Evolutionary conservation across 2,329 filamentous ascomycete genomes (phyloP), one percentile per base, ranked within the genome.

Genomic region (Ramularia endophylla): DNA sequence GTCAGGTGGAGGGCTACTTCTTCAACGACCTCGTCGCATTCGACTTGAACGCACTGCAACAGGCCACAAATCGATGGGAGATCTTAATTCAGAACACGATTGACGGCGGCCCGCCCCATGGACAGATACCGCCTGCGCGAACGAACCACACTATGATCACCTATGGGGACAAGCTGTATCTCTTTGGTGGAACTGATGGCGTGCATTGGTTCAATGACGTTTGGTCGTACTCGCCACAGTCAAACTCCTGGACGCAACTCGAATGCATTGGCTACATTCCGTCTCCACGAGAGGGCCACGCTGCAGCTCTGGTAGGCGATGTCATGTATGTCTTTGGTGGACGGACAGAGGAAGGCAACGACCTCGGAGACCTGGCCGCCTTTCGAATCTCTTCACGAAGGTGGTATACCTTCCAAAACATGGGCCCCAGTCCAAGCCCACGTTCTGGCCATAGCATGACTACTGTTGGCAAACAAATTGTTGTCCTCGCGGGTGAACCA

Each of bases 331-430:
- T 98, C 47, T 98, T 98, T 63, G 94, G 94, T 54, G 92, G 92
- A 32, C 84, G 92, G 45, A 95, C 88, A 0, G 87, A 95, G 59
- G 89, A 97, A 54, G 92, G 92, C 1, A 79, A 82, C 19, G 92
- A 98, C 61, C 71, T 98, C 3, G 92, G 90, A 25, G 92, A 98
- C 64, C 73, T 98, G 31, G 90, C 92, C 2, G 92, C 92, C 8
- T 87, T 87, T 64, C 75, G 81, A 36, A 86, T 86, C 54, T 80
- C 83, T 1, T 88, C 88, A 8, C 81, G 87, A 51, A 80, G 92
- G 45, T 98, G 92, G 92, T 98, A 97, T 64, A 98, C 92, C 27
- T 98, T 98, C 66, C 92, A 98, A 60, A 98, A 98, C 60, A 98
- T 98, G 92, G 92, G 92, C 0, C 89, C 89, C 3, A 94, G 89